Percentiles rank a stretch among this genome's conserved stretches.
These are phyloP conservation scores for Microthlaspi erraticum DNA, from an alignment of 345 rosid genomes.

Conservation along the genomic window DNA sequence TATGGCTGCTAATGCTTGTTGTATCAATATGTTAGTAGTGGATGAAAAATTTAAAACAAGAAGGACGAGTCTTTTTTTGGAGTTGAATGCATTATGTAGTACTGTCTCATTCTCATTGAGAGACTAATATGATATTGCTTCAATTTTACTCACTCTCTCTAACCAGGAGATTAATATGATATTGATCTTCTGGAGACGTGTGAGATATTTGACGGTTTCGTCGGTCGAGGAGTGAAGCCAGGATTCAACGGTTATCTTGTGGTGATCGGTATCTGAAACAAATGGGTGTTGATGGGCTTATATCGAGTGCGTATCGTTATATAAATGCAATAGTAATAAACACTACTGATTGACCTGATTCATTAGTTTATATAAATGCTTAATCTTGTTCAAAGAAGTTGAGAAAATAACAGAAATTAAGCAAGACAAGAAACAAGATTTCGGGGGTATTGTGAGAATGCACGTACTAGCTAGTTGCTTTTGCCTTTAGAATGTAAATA, in stretches of 20 bases:
- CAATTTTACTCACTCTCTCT: conserved; percentile 35
- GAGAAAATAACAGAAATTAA: no score
- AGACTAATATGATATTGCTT: conserved; percentile 34
- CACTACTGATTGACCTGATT: no score
- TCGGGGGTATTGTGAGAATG: no score
- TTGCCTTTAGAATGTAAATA: no score
- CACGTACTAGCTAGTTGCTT: no score
- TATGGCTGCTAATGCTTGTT: not conserved
- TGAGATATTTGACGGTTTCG: conserved; percentile 60
- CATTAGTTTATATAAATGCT: no score
- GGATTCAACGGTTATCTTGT: conserved; percentile 61
- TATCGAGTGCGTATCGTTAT: conserved; percentile 61
- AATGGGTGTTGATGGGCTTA: conserved; percentile 56
- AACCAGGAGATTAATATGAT: no score
- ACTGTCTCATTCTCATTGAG: not conserved
- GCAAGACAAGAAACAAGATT: no score
- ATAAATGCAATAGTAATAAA: no score
- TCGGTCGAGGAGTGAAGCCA: conserved; percentile 60
- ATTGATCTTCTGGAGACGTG: conserved; percentile 65
- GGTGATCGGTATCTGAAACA: conserved; percentile 55
- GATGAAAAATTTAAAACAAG: conserved; percentile 7
- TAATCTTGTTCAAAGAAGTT: no score
- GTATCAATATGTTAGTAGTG: not conserved
- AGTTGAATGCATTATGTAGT: conserved; percentile 20
- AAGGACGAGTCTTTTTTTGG: conserved; percentile 1